phyloP scores from a whole-genome alignment of 805 yeast genomes.

The Saturnispora quitensis region DNA sequence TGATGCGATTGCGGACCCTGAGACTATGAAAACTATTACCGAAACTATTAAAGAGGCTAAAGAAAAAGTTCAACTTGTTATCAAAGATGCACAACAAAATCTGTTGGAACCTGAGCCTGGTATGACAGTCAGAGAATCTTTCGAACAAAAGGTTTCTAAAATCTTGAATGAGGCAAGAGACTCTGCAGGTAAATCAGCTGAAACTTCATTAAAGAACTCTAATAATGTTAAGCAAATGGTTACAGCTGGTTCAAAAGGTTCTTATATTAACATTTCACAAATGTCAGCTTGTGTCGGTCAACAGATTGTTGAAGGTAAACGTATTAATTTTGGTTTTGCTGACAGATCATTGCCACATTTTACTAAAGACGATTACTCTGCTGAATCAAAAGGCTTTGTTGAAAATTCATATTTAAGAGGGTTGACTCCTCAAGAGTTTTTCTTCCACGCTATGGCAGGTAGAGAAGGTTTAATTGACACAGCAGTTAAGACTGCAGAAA shows the following conservation, averaged over 20 bases:
- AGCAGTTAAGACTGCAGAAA: constrained; percentile 98
- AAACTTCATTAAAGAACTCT: constrained; percentile 85
- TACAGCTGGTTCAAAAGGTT: constrained; percentile 98
- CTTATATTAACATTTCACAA: constrained; percentile 96
- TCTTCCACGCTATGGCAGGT: constrained; percentile 99
- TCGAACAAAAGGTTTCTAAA: constrained; percentile 94
- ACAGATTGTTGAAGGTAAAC: constrained; percentile 98
- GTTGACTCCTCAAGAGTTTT: constrained; percentile 95
- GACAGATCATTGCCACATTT: constrained; percentile 97
- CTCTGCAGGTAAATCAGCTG: constrained; percentile 98
- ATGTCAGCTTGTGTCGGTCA: constrained; percentile 99
- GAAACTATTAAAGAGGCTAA: constrained; percentile 91
- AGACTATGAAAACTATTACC: constrained; percentile 89
- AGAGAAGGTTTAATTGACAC: constrained; percentile 99
- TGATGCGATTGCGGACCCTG: constrained; percentile 98
- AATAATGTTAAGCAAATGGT: constrained; percentile 99
- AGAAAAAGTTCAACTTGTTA: constrained; percentile 87
- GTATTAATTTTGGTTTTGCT: constrained; percentile 95
- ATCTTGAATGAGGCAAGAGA: constrained; percentile 97
- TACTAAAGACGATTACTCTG: constrained; percentile 96
- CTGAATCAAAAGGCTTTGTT: constrained; percentile 96
- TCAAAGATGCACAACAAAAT: constrained; percentile 85
- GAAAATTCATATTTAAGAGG: constrained; percentile 97
- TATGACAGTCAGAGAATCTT: constrained; percentile 98
- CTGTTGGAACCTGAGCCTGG: constrained; percentile 93